These are phyloP conservation scores for Plantago elongata DNA, from an alignment of 257 asterid genomes.

Conservation along the genomic window DNA sequence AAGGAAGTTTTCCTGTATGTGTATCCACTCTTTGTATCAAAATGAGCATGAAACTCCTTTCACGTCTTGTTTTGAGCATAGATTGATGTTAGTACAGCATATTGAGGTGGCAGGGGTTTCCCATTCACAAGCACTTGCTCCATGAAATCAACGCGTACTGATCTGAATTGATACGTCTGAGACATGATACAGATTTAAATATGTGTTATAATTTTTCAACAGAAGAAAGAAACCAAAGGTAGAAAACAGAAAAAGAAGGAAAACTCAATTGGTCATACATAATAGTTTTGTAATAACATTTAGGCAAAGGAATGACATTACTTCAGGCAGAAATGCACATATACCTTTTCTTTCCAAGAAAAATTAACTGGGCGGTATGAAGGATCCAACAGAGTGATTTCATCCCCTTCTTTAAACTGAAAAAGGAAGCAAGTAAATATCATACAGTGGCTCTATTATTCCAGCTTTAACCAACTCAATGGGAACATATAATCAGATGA, in stretches of 20 bases:
- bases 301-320: neutral
- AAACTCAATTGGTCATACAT: too few species aligned
- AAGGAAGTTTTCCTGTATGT: neutral
- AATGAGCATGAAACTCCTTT: constrained; percentile 6
- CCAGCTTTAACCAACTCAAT: too few species aligned
- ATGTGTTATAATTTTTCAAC: neutral
- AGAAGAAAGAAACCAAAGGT: neutral
- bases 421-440: constrained; percentile 1
- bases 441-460: too few species aligned
- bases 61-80: constrained; percentile 75
- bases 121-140: constrained; percentile 92
- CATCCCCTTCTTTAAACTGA: constrained; percentile 88
- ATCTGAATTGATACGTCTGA: constrained; percentile 74
- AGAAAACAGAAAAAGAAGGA: too few species aligned
- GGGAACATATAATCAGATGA: neutral
- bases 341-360: constrained; percentile 86
- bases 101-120: constrained; percentile 43
- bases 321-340: neutral
- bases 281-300: too few species aligned
- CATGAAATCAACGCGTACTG: constrained; percentile 77
- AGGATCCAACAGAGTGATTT: constrained; percentile 70
- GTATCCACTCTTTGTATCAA: neutral
- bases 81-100: constrained; percentile 58
- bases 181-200: constrained; percentile 14
- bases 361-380: constrained; percentile 50